Conservation (phyloP, 345 rosid genomes). For the Eucalyptus caleyi region DNA sequence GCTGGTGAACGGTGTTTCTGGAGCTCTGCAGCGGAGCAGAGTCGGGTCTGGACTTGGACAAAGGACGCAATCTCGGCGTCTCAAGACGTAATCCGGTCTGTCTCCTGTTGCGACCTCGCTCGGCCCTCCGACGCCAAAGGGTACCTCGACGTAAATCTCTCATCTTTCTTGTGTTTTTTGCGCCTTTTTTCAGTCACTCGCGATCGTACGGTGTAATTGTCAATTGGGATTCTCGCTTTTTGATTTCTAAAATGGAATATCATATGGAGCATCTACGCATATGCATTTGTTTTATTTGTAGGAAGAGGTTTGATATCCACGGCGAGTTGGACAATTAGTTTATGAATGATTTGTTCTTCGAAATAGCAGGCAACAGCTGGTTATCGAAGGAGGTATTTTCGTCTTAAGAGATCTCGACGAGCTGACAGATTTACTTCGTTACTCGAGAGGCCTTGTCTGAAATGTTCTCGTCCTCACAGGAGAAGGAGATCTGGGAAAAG, state of each 20-base stretch:
- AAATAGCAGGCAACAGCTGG: constrained; percentile 78
- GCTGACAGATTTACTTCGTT: no score
- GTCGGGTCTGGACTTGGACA: no score
- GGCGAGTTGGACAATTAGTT: neutral
- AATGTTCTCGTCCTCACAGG: no score
- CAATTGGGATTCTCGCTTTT: neutral
- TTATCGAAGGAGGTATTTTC: constrained; percentile 62
- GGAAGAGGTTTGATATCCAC: neutral
- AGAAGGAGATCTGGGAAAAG: no score
- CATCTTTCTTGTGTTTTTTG: no score
- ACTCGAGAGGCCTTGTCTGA: no score
- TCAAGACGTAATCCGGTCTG: no score
- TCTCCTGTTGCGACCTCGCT: no score
- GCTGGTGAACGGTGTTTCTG: constrained; percentile 49
- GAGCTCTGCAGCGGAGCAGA: constrained; percentile 38
- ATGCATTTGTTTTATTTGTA: neutral
- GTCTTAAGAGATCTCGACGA: neutral
- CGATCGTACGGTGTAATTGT: neutral
- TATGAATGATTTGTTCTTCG: neutral
- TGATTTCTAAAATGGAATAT: neutral
- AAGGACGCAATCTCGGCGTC: no score
- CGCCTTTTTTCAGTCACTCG: neutral
- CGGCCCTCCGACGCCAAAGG: no score
- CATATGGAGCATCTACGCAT: neutral
- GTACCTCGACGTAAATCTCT: no score